A percentile compares a stretch with the other conserved stretches of the same genome.
Evolutionary conservation across 2,329 filamentous ascomycete species (phyloP).

Genomic region (Epicoccum nigrum): DNA sequence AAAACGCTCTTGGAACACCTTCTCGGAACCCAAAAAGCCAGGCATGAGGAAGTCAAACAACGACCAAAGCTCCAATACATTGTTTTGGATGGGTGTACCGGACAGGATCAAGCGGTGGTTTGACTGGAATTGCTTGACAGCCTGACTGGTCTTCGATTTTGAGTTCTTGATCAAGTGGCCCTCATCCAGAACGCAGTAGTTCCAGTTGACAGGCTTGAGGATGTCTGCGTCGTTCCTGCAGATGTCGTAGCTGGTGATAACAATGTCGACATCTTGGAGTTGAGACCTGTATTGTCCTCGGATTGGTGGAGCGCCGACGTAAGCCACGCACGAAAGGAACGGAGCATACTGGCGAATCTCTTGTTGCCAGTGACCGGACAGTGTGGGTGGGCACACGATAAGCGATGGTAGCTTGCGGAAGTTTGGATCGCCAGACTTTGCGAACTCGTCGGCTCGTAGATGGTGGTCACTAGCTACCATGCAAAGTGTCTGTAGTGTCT

Average conservation of each 20-base stretch:
- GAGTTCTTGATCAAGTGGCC: constrained; percentile 99
- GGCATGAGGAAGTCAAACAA: constrained; percentile 99
- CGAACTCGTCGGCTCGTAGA: constrained; percentile 86
- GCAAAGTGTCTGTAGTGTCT: constrained; percentile 95
- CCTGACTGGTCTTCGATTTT: constrained; percentile 91
- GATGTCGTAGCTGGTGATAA: constrained; percentile 97
- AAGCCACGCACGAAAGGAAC: constrained; percentile 87
- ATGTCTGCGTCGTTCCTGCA: constrained; percentile 94
- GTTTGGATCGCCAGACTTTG: constrained; percentile 79
- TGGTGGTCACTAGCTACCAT: constrained; percentile 99
- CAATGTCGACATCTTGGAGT: constrained; percentile 82
- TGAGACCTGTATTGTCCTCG: constrained; percentile 72
- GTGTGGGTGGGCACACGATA: constrained; percentile 93
- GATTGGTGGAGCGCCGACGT: constrained; percentile 86
- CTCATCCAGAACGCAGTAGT: constrained; percentile 96
- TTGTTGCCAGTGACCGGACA: constrained; percentile 98
- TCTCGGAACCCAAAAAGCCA: constrained; percentile 93
- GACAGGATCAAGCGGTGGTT: constrained; percentile 97
- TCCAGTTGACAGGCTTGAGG: constrained; percentile 85
- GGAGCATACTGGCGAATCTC: constrained; percentile 95
- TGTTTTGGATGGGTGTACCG: constrained; percentile 97
- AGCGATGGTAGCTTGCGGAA: constrained; percentile 82
- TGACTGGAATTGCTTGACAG: constrained; percentile 86
- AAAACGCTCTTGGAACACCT: constrained; percentile 94
- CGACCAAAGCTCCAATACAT: constrained; percentile 95